Conservation (phyloP, 352 stramenopile species). For the Pythium coloratum region DNA sequence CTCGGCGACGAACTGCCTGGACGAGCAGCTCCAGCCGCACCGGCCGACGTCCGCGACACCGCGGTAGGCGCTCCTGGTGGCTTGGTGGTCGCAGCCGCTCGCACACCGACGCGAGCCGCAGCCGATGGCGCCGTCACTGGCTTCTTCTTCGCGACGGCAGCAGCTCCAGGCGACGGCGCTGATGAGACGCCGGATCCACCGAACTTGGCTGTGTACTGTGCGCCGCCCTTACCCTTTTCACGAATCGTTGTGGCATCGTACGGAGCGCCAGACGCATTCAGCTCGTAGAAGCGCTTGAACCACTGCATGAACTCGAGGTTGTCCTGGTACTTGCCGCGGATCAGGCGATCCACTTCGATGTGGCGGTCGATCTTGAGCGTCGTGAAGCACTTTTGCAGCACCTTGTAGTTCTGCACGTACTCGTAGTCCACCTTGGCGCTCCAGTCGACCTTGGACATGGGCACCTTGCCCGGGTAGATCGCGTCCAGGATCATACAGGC, state of each 20-base stretch:
- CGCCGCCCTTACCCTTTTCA: constrained; percentile 93
- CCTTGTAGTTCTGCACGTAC: constrained; percentile 99
- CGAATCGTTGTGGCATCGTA: constrained; percentile 95
- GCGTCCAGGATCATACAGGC: constrained; percentile 98
- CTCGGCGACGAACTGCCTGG: constrained; percentile 25
- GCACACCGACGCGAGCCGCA: constrained; percentile 28
- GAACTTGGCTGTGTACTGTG: constrained; percentile 74
- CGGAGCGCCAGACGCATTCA: constrained; percentile 77
- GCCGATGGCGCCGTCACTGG: constrained; percentile 27
- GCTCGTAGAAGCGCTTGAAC: constrained; percentile 93
- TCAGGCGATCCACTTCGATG: constrained; percentile 98
- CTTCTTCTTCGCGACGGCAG: constrained; percentile 41
- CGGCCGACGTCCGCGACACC: constrained; percentile 27
- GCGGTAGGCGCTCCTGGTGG: constrained; percentile 46
- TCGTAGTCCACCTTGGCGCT: constrained; percentile 96
- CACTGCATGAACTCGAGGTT: constrained; percentile 99
- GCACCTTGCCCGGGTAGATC: constrained; percentile 94
- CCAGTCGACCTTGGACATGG: constrained; percentile 98
- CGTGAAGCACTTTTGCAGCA: constrained; percentile 97
- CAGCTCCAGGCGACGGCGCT: constrained; percentile 33
- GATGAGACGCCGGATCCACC: constrained; percentile 30
- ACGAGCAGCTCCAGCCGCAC: constrained; percentile 17
- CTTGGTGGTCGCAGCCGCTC: constrained; percentile 25
- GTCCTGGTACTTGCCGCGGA: constrained; percentile 99
- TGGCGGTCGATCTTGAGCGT: constrained; percentile 95